Evolutionary conservation across 2,329 filamentous ascomycete species (phyloP).

Genomic region (Pyrenophora graminea): DNA sequence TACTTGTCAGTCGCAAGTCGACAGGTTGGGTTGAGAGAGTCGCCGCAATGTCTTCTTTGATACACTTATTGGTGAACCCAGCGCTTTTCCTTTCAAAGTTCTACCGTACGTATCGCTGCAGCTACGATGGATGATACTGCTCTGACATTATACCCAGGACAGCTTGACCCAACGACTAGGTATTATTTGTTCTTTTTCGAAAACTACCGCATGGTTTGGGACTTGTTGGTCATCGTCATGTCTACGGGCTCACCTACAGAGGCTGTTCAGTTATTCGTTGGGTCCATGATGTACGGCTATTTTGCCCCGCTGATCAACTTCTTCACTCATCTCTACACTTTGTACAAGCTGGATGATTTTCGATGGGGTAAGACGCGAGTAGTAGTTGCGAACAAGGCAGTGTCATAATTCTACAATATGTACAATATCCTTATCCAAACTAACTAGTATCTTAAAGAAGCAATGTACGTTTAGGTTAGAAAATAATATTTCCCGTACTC

Average conservation of each 20-base stretch:
- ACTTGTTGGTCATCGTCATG: not conserved
- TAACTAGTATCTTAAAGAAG: too few relatives aligned
- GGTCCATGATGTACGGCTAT: not conserved
- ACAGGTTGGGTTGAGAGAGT: constrained; percentile 7
- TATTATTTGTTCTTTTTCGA: not conserved
- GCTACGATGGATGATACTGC: not conserved
- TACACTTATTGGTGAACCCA: constrained; percentile 3
- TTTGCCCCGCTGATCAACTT: not conserved
- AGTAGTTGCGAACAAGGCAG: not conserved
- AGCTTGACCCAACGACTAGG: not conserved
- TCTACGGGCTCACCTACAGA: not conserved
- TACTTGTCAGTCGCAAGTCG: constrained; percentile 3
- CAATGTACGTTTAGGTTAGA: too few relatives aligned
- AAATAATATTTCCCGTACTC: too few relatives aligned
- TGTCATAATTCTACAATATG: not conserved
- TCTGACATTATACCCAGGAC: not conserved
- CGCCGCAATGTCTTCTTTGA: constrained; percentile 1
- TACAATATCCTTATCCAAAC: too few relatives aligned
- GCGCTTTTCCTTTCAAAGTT: constrained; percentile 2
- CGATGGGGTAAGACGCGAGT: constrained; percentile 9
- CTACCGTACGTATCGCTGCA: not conserved
- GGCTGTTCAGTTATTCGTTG: not conserved
- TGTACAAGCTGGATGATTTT: constrained; percentile 10
- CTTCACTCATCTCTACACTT: constrained; percentile 3
- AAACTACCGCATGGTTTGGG: constrained; percentile 1